A percentile compares a stretch with the other conserved stretches of the same genome.
Conservation (phyloP, 1,284 basidiomycete genomes). For the Ceratobasidium sp. region DNA sequence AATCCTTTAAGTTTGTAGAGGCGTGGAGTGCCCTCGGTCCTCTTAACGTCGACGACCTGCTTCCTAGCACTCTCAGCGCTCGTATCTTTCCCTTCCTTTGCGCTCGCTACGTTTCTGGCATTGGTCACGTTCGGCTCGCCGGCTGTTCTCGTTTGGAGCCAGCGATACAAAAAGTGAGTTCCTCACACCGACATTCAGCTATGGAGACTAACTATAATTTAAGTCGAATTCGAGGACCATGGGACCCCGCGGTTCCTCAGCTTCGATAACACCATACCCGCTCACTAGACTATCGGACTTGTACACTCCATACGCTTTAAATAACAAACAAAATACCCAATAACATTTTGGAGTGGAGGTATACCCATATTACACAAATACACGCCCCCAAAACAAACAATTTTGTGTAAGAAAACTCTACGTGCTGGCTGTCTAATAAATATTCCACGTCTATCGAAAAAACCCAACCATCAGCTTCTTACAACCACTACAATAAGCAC, state of each 20-base stretch:
- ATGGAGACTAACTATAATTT: constrained; percentile 54
- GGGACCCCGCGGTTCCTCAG: constrained; percentile 63
- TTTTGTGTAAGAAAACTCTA: constrained; percentile 20
- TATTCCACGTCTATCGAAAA: constrained; percentile 48
- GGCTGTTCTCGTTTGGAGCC: constrained; percentile 81
- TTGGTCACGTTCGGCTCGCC: constrained; percentile 80
- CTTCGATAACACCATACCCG: background rate
- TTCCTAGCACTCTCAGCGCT: constrained; percentile 67
- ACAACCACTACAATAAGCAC: too few relatives aligned
- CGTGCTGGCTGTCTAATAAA: constrained; percentile 35
- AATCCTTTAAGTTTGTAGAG: constrained; percentile 50
- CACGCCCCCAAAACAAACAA: background rate
- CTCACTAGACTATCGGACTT: background rate
- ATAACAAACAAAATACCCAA: background rate
- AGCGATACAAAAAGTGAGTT: constrained; percentile 84
- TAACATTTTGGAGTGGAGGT: constrained; percentile 32
- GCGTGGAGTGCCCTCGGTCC: constrained; percentile 63
- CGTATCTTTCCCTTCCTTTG: constrained; percentile 67
- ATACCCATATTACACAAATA: constrained; percentile 11
- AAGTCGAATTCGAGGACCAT: constrained; percentile 69
- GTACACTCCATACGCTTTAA: background rate
- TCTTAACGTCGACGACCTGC: constrained; percentile 69
- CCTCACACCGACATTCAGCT: constrained; percentile 25
- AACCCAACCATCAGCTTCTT: background rate
- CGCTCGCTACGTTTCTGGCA: constrained; percentile 67